Conservation (phyloP, 768 basidiomycete species). For the Lactarius hengduanensis region DNA sequence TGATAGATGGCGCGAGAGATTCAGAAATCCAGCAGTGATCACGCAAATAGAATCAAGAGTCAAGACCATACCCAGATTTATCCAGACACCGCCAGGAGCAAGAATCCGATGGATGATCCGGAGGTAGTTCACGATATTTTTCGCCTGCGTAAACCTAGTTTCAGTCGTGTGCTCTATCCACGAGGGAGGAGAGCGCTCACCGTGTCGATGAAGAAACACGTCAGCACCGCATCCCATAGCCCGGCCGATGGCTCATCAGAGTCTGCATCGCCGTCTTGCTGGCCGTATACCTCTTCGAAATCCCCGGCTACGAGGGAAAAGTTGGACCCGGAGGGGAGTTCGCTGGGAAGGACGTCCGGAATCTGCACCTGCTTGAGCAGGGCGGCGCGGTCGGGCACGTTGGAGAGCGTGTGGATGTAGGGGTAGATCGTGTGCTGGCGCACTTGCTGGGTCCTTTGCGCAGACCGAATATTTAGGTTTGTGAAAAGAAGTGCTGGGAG, state of each 20-base stretch:
- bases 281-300: slow-evolving; percentile 89
- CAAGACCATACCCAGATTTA: slow-evolving; percentile 65
- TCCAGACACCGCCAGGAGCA: slow-evolving; percentile 85
- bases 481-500: not conserved
- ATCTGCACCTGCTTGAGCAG: slow-evolving; percentile 69
- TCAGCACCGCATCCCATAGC: slow-evolving; percentile 85
- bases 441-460: slow-evolving; percentile 57
- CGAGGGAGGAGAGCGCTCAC: slow-evolving; percentile 42
- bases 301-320: slow-evolving; percentile 92
- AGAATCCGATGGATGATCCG: slow-evolving; percentile 83
- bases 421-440: slow-evolving; percentile 78
- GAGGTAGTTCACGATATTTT: slow-evolving; percentile 89
- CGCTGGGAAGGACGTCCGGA: slow-evolving; percentile 82
- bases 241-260: slow-evolving; percentile 68
- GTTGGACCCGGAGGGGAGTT: slow-evolving; percentile 58
- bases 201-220: slow-evolving; percentile 97
- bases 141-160: slow-evolving; percentile 51
- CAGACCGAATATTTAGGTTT: not conserved
- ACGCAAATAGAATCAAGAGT: not conserved
- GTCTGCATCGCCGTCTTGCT: slow-evolving; percentile 40
- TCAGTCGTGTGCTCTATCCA: not conserved
- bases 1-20: not conserved
- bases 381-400: slow-evolving; percentile 55
- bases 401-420: slow-evolving; percentile 91
- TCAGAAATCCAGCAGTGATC: not conserved